Evolutionary conservation across 2,329 filamentous ascomycete species (phyloP).

Genomic region (Epichloe baconii): DNA sequence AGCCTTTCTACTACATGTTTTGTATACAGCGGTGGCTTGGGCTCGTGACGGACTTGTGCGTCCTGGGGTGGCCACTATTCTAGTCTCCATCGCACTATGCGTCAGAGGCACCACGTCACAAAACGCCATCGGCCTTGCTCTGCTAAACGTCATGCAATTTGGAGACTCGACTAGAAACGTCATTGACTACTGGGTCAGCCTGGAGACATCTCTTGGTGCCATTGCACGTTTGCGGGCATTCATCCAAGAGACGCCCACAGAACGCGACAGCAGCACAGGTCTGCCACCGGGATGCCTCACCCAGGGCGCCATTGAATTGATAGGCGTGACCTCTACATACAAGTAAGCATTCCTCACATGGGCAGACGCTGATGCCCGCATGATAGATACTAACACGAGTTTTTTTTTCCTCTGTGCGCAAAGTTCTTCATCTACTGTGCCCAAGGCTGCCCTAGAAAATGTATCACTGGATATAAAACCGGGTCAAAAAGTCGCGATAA

Average conservation of each 20-base stretch:
- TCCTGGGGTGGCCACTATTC: conserved; percentile 11
- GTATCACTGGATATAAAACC: too few species aligned
- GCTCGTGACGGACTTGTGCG: conserved; percentile 27
- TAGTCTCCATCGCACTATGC: conserved; percentile 22
- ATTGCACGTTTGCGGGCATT: conserved; percentile 9
- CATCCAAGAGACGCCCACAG: background rate
- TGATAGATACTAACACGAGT: too few species aligned
- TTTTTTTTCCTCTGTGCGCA: too few species aligned
- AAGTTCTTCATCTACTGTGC: too few species aligned
- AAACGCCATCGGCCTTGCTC: conserved; percentile 5
- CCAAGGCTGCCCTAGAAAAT: too few species aligned
- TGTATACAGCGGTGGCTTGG: conserved; percentile 34
- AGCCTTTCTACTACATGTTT: conserved; percentile 24
- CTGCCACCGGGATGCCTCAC: background rate
- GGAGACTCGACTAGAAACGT: conserved; percentile 10
- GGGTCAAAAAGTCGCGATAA: too few species aligned
- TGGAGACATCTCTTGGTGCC: conserved; percentile 5
- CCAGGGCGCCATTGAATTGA: too few species aligned
- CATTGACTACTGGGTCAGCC: background rate
- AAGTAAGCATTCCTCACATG: background rate
- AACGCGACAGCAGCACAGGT: too few species aligned
- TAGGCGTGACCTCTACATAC: too few species aligned
- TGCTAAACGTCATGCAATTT: conserved; percentile 5
- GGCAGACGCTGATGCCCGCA: too few species aligned
- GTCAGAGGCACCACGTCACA: background rate